These are phyloP conservation scores for Russula dissimulans DNA, from an alignment of 768 basidiomycete species.

Conservation along the genomic window DNA sequence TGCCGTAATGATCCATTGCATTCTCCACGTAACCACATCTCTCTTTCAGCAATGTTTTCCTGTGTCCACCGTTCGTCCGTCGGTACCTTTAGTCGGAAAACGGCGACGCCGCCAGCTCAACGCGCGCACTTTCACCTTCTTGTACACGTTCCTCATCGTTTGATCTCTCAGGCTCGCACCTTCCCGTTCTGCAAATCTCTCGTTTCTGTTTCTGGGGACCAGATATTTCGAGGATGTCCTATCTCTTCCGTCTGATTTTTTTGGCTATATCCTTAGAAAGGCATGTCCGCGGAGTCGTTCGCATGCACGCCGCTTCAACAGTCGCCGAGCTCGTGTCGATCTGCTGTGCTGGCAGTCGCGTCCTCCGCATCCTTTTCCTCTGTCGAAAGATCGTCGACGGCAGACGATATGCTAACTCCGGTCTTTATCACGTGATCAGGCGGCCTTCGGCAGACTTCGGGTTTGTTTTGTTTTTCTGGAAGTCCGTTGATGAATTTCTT, in stretches of 20 bases:
- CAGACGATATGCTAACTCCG: not conserved
- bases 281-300: not conserved
- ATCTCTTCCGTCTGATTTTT: not conserved
- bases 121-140: not conserved
- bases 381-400: not conserved
- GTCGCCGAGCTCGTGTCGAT: not conserved
- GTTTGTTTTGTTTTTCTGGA: not conserved
- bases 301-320: not conserved
- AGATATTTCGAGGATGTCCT: not conserved
- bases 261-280: not conserved
- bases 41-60: not conserved
- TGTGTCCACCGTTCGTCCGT: not conserved
- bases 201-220: not conserved
- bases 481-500: not conserved
- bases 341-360: conserved; percentile 1
- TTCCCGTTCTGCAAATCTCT: not conserved
- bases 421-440: not conserved
- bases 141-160: not conserved
- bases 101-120: not conserved
- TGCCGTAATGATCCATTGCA: too few species aligned
- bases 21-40: too few species aligned
- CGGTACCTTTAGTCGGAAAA: not conserved
- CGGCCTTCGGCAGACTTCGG: too few species aligned
- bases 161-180: not conserved
- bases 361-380: not conserved